Percentiles rank a stretch among this genome's conserved stretches.
Evolutionary conservation across 345 rosid genomes (phyloP).

Genomic region (Raphanus raphanistrum): DNA sequence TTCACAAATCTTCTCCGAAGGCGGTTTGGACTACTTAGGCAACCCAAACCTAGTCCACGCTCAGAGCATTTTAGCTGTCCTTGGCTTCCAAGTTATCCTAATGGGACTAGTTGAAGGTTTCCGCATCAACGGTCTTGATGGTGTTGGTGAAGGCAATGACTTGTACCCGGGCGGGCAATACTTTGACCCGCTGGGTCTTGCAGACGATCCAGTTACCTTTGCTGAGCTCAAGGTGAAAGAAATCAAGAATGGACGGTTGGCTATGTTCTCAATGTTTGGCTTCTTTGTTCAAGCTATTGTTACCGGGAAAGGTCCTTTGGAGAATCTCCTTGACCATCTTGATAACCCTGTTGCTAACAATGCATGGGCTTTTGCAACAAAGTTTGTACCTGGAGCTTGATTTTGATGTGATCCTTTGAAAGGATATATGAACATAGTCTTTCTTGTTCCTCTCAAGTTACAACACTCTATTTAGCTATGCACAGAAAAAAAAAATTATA

Average conservation of each 20-base stretch:
- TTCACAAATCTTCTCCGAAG: slow-evolving; percentile 94
- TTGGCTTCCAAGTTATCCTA: slow-evolving; percentile 80
- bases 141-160: slow-evolving; percentile 92
- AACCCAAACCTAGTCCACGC: slow-evolving; percentile 97
- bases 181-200: slow-evolving; percentile 87
- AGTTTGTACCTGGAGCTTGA: slow-evolving; percentile 82
- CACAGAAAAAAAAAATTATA: slow-evolving; percentile 28
- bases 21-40: slow-evolving; percentile 95
- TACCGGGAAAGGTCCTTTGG: slow-evolving; percentile 91
- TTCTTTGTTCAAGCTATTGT: slow-evolving; percentile 96
- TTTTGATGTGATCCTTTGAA: too few species aligned
- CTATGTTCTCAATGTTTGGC: slow-evolving; percentile 98
- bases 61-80: slow-evolving; percentile 91
- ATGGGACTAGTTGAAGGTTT: slow-evolving; percentile 57
- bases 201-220: slow-evolving; percentile 74
- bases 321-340: slow-evolving; percentile 87
- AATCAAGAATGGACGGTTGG: slow-evolving; percentile 88
- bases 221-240: slow-evolving; percentile 98
- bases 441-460: slow-evolving; percentile 29
- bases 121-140: slow-evolving; percentile 88
- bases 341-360: slow-evolving; percentile 93
- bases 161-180: slow-evolving; percentile 90
- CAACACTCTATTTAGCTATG: slow-evolving; percentile 35
- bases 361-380: slow-evolving; percentile 96
- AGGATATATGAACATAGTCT: slow-evolving; percentile 37